Evolutionary conservation across 108 stramenopile species (phyloP).

Genomic region (Stephanodiscus triporus): DNA sequence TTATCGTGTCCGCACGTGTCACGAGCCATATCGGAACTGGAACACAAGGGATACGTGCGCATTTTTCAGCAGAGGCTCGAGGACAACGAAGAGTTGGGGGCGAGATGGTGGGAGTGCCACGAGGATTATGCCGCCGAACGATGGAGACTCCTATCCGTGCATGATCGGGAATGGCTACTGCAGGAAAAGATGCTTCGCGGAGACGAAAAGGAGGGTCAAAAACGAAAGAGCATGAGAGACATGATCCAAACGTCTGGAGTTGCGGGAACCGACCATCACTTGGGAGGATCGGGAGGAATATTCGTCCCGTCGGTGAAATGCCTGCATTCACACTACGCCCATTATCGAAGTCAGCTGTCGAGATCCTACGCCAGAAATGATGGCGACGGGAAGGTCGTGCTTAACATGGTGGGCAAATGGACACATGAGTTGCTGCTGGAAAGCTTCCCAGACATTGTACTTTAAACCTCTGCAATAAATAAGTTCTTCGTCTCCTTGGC

Average conservation of each 20-base stretch:
- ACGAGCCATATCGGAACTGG: slow-evolving; percentile 64
- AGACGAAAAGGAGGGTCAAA: slow-evolving; percentile 18
- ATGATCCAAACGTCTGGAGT: slow-evolving; percentile 76
- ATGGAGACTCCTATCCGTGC: slow-evolving; percentile 54
- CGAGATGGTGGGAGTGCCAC: slow-evolving; percentile 52
- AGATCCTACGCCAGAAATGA: neutral
- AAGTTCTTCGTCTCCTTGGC: neutral
- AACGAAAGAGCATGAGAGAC: slow-evolving; percentile 43
- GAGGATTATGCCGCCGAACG: slow-evolving; percentile 59
- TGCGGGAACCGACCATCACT: slow-evolving; percentile 60
- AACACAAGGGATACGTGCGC: slow-evolving; percentile 59
- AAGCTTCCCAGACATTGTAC: neutral
- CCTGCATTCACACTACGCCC: slow-evolving; percentile 81
- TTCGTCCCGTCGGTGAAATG: slow-evolving; percentile 67
- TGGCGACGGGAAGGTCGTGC: neutral
- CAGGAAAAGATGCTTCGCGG: neutral
- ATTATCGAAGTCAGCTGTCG: slow-evolving; percentile 59
- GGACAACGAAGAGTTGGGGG: slow-evolving; percentile 22
- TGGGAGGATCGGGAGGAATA: neutral
- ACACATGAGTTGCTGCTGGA: slow-evolving; percentile 7
- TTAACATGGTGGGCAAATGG: slow-evolving; percentile 6
- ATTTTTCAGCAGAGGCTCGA: slow-evolving; percentile 54
- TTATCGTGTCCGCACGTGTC: slow-evolving; percentile 65
- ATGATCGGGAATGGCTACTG: slow-evolving; percentile 54
- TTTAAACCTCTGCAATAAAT: neutral